Base-by-base conservation (phyloP, 345 rosid genomes). In the Garcia nutans region DNA sequence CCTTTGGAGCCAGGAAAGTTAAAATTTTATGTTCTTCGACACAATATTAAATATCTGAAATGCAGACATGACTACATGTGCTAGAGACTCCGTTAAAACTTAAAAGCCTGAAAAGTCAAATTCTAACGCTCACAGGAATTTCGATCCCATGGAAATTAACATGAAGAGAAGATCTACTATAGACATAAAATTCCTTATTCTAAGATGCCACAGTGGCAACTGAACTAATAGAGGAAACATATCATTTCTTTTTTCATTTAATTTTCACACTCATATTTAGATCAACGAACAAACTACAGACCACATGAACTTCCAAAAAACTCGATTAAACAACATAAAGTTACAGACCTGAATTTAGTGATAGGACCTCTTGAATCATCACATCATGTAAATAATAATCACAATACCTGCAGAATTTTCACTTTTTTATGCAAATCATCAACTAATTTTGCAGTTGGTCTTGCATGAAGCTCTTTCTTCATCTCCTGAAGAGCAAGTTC, bases 351-450 rank as follows among this genome's bases (percentile, higher is more conserved):
- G n/a, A 63, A 42, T 16, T 31, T 52, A 56, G 42, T 22, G 55
- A 23, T 8, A 68, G 5, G 11, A 23, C 60, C 26, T 45, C 26
- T 44, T 54, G 28, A 41, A 37, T 28, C 15, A 9, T 37, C 67
- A 44, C 65, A 58, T 31, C 11, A 28, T 20, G 62, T 10, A 28
- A 59, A 45, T 37, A 37, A 6, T 16, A 50, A 77, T 71, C 20
- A 42, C 49, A 60, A 52, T 88, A 93, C 99, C 98, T 96, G 99
- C 82, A 93, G 84, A 79, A 96, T 93, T 88, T 96, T 96, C 82
- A 96, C 97, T 88, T 96, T 93, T 84, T 93, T 96, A 61, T 83
- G 95, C 87, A 96, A 84, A 81, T 96, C 99, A 80, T 96, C 99
- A 77, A 96, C 96, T 84, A 92, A 77, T 78, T 96, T 96, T 83